Percentiles rank a stretch among this genome's conserved stretches.
phyloP scores from a whole-genome alignment of 306 rosid genomes.

The Fragaria nilgerrensis region DNA sequence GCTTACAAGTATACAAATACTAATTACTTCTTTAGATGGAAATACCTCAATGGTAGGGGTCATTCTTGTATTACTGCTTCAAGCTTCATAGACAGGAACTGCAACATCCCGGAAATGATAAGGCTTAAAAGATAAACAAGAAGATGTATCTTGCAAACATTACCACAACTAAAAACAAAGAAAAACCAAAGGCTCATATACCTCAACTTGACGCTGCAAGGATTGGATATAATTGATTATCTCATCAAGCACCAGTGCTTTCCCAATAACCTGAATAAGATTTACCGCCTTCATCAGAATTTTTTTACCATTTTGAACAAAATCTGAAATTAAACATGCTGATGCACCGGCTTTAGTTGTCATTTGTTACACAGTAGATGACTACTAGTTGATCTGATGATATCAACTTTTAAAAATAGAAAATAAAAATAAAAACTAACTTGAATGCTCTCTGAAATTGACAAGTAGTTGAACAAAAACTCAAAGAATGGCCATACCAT shows the following conservation, averaged over 20 bases:
- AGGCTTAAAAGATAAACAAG: slow-evolving; percentile 5
- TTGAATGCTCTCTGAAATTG: neutral
- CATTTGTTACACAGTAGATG: neutral
- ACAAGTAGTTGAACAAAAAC: neutral
- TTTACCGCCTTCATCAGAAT: neutral
- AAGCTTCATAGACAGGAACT: slow-evolving; percentile 96
- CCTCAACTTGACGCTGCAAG: slow-evolving; percentile 91
- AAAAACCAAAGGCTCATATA: slow-evolving; percentile 25
- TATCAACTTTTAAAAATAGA: too few relatives aligned
- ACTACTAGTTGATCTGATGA: neutral
- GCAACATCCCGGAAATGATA: slow-evolving; percentile 31
- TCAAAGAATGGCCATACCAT: slow-evolving; percentile 24
- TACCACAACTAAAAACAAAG: slow-evolving; percentile 1
- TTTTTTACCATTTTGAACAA: slow-evolving; percentile 10
- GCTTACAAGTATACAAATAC: neutral
- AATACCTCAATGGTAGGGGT: slow-evolving; percentile 65
- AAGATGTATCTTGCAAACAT: neutral
- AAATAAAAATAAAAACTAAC: neutral
- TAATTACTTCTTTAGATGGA: slow-evolving; percentile 79
- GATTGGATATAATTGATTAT: slow-evolving; percentile 94
- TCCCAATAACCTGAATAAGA: slow-evolving; percentile 78
- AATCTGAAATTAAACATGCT: neutral
- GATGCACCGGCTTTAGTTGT: neutral
- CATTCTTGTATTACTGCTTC: slow-evolving; percentile 83
- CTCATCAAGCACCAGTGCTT: slow-evolving; percentile 92